Evolutionary conservation across 768 basidiomycete genomes (phyloP).

Genomic region (Polyporus arcularius): DNA sequence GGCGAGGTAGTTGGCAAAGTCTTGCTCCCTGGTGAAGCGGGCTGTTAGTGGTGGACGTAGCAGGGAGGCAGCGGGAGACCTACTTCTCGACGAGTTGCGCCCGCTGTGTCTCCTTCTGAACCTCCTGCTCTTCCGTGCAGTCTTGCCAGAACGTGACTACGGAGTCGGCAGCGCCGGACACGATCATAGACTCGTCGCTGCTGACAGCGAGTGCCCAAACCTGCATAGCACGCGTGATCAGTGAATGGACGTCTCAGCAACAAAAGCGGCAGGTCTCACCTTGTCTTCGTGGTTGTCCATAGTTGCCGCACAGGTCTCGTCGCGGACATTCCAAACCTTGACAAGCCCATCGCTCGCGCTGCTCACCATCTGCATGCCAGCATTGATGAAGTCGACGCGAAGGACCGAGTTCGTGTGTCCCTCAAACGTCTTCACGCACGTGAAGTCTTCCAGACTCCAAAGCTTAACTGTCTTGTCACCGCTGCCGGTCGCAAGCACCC

Average conservation of each 20-base stretch:
- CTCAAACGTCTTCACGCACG: constrained; percentile 95
- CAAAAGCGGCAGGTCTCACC: constrained; percentile 39
- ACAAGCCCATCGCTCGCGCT: constrained; percentile 93
- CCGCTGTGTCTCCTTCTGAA: constrained; percentile 71
- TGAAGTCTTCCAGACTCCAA: constrained; percentile 93
- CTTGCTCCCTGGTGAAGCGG: constrained; percentile 84
- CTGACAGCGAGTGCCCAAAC: constrained; percentile 95
- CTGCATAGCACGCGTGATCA: constrained; percentile 39
- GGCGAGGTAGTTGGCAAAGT: constrained; percentile 87
- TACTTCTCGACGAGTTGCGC: constrained; percentile 80
- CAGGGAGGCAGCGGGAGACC: constrained; percentile 29
- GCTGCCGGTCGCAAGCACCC: constrained; percentile 88
- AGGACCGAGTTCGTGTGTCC: constrained; percentile 98
- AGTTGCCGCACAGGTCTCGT: constrained; percentile 85
- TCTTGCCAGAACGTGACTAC: constrained; percentile 97
- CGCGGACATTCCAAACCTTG: constrained; percentile 91
- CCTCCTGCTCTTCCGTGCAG: constrained; percentile 81
- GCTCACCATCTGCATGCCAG: constrained; percentile 84
- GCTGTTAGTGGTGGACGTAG: background rate
- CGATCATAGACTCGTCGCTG: constrained; percentile 77
- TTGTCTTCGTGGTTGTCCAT: constrained; percentile 98
- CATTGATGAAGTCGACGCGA: constrained; percentile 85
- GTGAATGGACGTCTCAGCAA: constrained; percentile 3
- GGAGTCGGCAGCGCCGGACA: constrained; percentile 96
- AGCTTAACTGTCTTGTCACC: constrained; percentile 94